Evolutionary conservation across 2,329 filamentous ascomycete genomes (phyloP).

Genomic region (Colletotrichum phormii): DNA sequence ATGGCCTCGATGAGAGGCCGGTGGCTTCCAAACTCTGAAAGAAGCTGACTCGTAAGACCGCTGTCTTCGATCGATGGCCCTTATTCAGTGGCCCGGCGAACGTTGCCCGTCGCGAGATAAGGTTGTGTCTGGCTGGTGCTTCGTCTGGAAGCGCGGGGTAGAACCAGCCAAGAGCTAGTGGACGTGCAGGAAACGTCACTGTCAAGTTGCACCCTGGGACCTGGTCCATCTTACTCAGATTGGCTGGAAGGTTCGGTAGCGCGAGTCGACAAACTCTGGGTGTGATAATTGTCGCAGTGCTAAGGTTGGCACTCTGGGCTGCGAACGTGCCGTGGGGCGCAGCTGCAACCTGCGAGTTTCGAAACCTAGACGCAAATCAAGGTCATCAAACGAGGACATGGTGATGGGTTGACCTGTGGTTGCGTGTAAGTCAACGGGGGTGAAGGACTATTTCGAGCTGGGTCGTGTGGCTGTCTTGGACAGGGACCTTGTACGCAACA

Average conservation of each 20-base stretch:
- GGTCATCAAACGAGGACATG: background rate
- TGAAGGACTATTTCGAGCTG: conserved; percentile 14
- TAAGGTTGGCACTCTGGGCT: background rate
- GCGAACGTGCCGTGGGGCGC: background rate
- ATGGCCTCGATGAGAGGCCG: background rate
- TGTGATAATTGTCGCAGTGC: background rate
- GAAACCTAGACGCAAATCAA: background rate
- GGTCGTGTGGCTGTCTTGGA: background rate
- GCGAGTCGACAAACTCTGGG: background rate
- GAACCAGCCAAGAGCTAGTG: conserved; percentile 6
- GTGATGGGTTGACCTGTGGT: background rate
- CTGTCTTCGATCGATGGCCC: background rate
- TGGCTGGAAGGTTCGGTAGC: background rate
- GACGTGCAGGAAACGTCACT: background rate
- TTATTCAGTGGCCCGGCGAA: conserved; percentile 8
- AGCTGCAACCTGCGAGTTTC: conserved; percentile 5
- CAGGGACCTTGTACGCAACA: background rate
- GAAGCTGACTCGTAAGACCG: conserved; percentile 2
- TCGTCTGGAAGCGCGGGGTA: conserved; percentile 14
- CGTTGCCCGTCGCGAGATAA: conserved; percentile 14
- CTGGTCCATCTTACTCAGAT: background rate
- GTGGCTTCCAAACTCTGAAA: background rate
- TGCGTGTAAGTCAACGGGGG: background rate
- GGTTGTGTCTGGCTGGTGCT: conserved; percentile 9
- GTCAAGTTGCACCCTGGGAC: background rate